Percentiles rank a stretch among this genome's conserved stretches.
Evolutionary conservation across 441 rosid genomes (phyloP).

Genomic region (Aleurites moluccanus): DNA sequence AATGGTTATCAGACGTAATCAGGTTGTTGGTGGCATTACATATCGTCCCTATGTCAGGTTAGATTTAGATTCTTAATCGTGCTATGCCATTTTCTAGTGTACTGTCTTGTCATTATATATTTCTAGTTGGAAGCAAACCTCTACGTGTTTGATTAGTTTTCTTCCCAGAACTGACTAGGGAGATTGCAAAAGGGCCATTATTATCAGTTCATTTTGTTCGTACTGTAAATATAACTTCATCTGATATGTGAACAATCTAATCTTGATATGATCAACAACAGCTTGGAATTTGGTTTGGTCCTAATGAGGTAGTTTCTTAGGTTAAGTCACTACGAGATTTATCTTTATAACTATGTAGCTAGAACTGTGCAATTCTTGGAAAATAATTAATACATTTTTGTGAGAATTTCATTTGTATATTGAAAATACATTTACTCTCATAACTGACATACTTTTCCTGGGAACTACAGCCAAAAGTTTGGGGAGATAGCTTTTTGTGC

Average conservation of each 20-base stretch:
- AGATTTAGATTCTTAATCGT: conserved; percentile 17
- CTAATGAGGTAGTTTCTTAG: background rate
- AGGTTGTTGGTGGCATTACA: conserved; percentile 96
- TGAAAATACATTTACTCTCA: conserved; percentile 16
- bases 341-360: background rate
- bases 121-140: conserved; percentile 1
- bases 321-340: background rate
- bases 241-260: background rate
- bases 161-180: conserved; percentile 1
- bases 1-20: conserved; percentile 88
- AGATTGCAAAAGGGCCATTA: conserved; percentile 13
- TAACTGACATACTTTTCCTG: conserved; percentile 25
- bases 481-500: conserved; percentile 99
- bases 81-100: conserved; percentile 1
- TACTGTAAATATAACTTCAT: background rate
- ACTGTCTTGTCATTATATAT: conserved; percentile 1
- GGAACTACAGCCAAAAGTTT: conserved; percentile 75
- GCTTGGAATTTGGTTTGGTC: background rate
- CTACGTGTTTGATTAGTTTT: background rate
- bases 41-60: conserved; percentile 96
- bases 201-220: conserved; percentile 15
- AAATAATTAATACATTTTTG: background rate
- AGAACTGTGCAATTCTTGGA: background rate
- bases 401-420: conserved; percentile 1
- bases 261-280: conserved; percentile 4